Evolutionary conservation across 306 rosid genomes (phyloP), one percentile per base, ranked within the genome.

Genomic region (Crataegus laevigata): DNA sequence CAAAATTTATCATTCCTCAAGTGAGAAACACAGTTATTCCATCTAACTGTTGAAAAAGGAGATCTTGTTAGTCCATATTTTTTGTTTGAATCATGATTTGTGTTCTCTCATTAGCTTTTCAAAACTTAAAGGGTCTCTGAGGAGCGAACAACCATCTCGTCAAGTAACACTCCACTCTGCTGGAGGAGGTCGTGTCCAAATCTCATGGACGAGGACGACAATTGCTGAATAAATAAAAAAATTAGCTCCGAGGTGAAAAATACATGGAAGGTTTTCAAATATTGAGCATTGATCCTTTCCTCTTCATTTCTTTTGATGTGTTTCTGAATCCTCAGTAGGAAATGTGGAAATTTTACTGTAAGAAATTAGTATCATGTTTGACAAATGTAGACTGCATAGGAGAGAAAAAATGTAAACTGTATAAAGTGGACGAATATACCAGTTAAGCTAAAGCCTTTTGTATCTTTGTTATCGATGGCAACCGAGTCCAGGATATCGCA

Each of bases 391-490:
- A 26, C 36, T 13, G 18, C 36, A 28, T 61, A 28, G 24, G 54
- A 3, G 8, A 12, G 22, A 8, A 38, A n/a, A 71, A 22, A 19
- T n/a, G 25, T 6, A 22, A 22, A 21, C 4, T 24, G 76, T 57
- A 38, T 11, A 34, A 30, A 40, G 67, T 30, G 54, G 8, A 74
- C 11, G 66, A 45, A 6, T 62, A 6, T 52, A 82, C 91, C 88
- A 9, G 80, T 84, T 81, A 87, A 84, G 76, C 71, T 82, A 75
- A 82, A 80, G 51, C 88, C 91, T 73, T 64, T 82, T 13, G 87
- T 87, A 69, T 87, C 85, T 61, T 7, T 15, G 29, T 43, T 14
- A 73, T 87, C 91, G 30, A 8, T 28, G 12, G 88, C 87, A 30
- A 66, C 29, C n/a, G 84, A 60, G 62, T 76, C 71, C 17, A 36